phyloP scores from a whole-genome alignment of 1,139 yeast species.

The Geotrichum bryndzae region DNA sequence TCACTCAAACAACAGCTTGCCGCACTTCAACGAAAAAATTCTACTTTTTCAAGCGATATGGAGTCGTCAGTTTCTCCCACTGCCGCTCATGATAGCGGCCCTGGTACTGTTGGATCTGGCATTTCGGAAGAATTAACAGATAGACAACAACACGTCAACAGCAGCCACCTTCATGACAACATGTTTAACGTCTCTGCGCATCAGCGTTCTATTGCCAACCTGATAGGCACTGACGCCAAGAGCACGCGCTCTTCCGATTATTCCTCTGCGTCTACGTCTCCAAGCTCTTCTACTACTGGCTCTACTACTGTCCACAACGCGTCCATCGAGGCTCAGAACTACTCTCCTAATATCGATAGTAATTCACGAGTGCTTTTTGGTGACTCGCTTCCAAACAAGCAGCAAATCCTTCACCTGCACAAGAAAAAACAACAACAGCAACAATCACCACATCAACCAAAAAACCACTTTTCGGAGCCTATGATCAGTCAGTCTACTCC shows the following conservation, averaged over 20 bases:
- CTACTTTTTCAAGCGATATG: neutral
- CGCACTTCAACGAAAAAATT: slow-evolving; percentile 47
- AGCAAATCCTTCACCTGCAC: slow-evolving; percentile 1
- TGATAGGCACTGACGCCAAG: neutral
- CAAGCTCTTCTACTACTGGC: slow-evolving; percentile 3
- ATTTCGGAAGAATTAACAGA: neutral
- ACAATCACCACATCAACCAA: neutral
- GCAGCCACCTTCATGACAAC: neutral
- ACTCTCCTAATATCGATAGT: slow-evolving; percentile 6
- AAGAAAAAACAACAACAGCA: neutral
- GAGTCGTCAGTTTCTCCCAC: slow-evolving; percentile 3
- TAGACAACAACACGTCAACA: neutral
- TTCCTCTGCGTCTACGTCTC: slow-evolving; percentile 2
- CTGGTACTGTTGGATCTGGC: neutral
- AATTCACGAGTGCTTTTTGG: slow-evolving; percentile 12
- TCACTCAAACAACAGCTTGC: slow-evolving; percentile 74
- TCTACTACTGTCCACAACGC: neutral
- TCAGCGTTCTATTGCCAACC: neutral
- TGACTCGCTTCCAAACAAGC: slow-evolving; percentile 11
- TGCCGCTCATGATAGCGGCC: neutral
- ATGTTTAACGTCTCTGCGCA: neutral
- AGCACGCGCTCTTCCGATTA: neutral
- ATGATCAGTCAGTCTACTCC: neutral
- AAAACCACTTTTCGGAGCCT: neutral
- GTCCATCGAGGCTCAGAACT: neutral